Base-by-base conservation (phyloP, 495 filamentous ascomycete genomes). In the Amorphotheca resinae region DNA sequence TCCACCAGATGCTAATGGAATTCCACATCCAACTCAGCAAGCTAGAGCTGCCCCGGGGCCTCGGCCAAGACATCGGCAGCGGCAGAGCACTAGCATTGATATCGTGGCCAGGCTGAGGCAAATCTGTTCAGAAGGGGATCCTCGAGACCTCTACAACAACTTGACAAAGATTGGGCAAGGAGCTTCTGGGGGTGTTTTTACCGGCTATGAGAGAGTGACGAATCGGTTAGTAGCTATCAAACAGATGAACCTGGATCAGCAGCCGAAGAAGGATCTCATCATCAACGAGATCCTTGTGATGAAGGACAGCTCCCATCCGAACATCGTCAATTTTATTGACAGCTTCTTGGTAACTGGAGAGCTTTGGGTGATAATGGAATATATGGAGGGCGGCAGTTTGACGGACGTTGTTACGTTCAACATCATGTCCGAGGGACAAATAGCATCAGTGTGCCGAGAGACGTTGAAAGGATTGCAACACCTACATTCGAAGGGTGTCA, bases 281-380 rank as follows among this genome's bases (percentile, higher is more conserved):
- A 94, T 98, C 64, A 96, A 98, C 59, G 91, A 98, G 57, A 98
- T 98, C 46, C 62, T 98, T 25, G 91, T 98, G 22, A 98, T 98
- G 91, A 95, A 94, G 65, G 91, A 95, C 55, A 94, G 87, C 66
- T 89, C 84, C 40, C 91, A 98, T 60, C 87, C 83, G 60, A 98
- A 98, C 57, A 94, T 98, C 58, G 91, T 98, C 60, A 98, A 98
- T 59, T 98, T 95, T 63, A 83, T 95, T 64, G 91, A 95, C 66
- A 94, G 87, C 59, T 96, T 83, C 59, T 68, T 98, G 16, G 80
- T 87, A 28, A 72, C 74, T 3, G 77, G 89, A 15, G 91, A 98
- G 58, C 63, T 98, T 31, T 98, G 91, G 91, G 91, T 98, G 9
- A 87, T 96, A 21, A 98, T 98, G 91, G 91, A 98, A 59, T 98